These are phyloP conservation scores for Haberlea rhodopensis DNA, from an alignment of 257 asterid species.

Conservation along the genomic window DNA sequence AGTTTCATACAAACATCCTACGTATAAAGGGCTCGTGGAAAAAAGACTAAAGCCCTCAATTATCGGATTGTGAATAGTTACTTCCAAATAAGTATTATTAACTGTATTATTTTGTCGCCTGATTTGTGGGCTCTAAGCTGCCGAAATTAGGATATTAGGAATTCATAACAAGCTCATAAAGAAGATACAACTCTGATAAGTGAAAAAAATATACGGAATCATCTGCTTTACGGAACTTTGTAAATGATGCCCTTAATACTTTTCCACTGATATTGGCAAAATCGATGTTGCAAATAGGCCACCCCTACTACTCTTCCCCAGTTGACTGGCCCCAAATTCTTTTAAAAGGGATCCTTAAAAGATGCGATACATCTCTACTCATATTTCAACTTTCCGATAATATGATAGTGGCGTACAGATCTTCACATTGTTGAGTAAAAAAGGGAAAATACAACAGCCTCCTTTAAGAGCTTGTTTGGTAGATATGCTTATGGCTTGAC, in stretches of 20 bases:
- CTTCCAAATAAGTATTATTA: no score
- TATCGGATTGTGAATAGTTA: no score
- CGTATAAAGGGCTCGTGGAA: no score
- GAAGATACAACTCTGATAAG: not conserved
- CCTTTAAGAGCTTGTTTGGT: no score
- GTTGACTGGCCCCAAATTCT: not conserved
- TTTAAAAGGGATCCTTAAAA: not conserved
- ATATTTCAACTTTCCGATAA: not conserved
- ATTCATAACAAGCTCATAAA: not conserved
- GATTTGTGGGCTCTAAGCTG: not conserved
- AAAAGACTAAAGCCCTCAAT: no score
- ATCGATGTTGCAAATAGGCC: not conserved
- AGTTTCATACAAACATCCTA: no score
- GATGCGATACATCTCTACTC: not conserved
- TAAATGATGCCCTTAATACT: not conserved
- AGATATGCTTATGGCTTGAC: no score
- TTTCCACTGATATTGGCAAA: no score
- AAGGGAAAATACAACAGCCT: constrained; percentile 15
- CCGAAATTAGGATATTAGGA: not conserved
- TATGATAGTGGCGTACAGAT: not conserved
- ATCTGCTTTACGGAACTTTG: not conserved
- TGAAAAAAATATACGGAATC: not conserved
- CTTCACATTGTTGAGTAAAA: not conserved
- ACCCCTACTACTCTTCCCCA: not conserved
- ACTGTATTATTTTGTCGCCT: no score